A percentile compares a stretch with the other conserved stretches of the same genome.
Evolutionary conservation across 1,284 basidiomycete genomes (phyloP).

Genomic region (Melampsora americana): DNA sequence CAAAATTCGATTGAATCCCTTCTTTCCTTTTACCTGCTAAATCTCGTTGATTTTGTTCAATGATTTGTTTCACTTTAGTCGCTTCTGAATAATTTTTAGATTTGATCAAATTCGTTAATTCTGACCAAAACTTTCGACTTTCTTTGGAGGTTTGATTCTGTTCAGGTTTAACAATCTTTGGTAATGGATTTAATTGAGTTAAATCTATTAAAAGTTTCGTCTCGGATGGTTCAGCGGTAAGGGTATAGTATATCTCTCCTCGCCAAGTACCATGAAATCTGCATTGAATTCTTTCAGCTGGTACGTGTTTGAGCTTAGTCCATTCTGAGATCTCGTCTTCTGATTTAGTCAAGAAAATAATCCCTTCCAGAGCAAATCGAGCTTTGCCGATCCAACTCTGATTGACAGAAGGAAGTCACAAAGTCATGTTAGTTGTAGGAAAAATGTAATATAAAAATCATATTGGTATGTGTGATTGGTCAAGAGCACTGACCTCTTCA

Average conservation of each 20-base stretch:
- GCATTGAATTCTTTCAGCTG: conserved; percentile 70
- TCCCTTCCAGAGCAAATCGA: conserved; percentile 81
- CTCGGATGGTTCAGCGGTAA: conserved; percentile 50
- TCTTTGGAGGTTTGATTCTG: conserved; percentile 74
- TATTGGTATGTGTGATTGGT: not conserved
- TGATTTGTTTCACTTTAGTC: conserved; percentile 76
- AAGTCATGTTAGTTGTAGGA: not conserved
- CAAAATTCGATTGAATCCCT: not conserved
- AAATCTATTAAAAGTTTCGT: conserved; percentile 66
- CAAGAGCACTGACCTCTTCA: conserved; percentile 71
- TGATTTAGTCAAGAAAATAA: conserved; percentile 67
- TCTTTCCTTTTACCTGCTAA: conserved; percentile 67
- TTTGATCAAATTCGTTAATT: conserved; percentile 70
- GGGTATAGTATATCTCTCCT: conserved; percentile 70
- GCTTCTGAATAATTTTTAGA: conserved; percentile 85
- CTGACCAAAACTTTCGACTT: conserved; percentile 83
- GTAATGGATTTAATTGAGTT: conserved; percentile 68
- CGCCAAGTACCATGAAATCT: conserved; percentile 86
- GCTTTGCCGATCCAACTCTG: conserved; percentile 88
- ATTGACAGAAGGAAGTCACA: not conserved
- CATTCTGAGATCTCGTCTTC: conserved; percentile 64
- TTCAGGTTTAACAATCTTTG: conserved; percentile 78
- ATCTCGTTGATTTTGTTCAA: conserved; percentile 87
- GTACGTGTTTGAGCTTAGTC: conserved; percentile 87
- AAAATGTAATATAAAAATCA: not conserved